Evolutionary conservation across 1,284 basidiomycete genomes (phyloP), one percentile per base, ranked within the genome.

Genomic region (Termitomyces sp.): DNA sequence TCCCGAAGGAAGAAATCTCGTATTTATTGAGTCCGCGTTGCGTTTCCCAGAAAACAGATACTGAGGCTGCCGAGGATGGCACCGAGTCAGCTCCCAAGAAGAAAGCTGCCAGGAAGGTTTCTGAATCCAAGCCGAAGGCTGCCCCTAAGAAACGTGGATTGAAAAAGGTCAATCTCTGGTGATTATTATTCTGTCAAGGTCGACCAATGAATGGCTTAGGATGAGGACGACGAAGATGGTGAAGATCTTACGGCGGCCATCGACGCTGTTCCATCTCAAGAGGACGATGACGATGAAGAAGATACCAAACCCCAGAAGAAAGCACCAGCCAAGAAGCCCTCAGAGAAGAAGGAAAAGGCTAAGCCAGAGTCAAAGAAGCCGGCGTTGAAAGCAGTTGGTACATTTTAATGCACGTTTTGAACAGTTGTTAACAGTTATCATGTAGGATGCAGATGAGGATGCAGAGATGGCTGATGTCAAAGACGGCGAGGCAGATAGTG

Each of bases 161-260:
- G 0, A 72, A 74, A 64, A 67, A 69, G 64, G 66, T 64, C 19
- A n/a, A 43, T 37, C 46, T 21, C 6, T 31, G 3, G n/a, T n/a
- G 14, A 10, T 31, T 41, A 26, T 31, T 21, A 21, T 33, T 26
- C 19, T 41, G 9, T 18, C 5, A 7, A 28, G 26, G 24, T 45
- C 57, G 8, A 51, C 48, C 54, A 4, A 53, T 18, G 35, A 28
- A 30, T 28, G 44, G 38, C 60, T 46, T 62, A 68, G 57, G 62
- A 55, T 3, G 71, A 73, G 3, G 62, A 60, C 18, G 71, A 72
- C 2, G 69, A 69, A 47, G 71, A 68, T 21, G 73, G 65, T 11
- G 74, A 76, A 59, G 74, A 76, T 53, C 73, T 75, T 52, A 64
- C 70, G 16, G 71, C 68, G 40, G 73, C 71, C 21, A 58, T 75